Evolutionary conservation across 164 flowering plant species (phyloP).

Genomic region (Aristolochia contorta): DNA sequence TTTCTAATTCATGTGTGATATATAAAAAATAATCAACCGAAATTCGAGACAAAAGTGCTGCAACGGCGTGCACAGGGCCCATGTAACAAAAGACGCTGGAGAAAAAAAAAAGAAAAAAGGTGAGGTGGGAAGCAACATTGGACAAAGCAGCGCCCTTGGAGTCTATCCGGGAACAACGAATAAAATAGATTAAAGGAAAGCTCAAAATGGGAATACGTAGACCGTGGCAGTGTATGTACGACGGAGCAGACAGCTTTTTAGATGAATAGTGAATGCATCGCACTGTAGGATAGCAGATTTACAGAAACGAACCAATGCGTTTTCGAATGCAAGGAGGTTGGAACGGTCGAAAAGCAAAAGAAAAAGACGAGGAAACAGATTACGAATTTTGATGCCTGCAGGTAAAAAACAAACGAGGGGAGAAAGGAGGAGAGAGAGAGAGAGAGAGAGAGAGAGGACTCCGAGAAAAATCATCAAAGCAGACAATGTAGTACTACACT

Average conservation of each 20-base stretch:
- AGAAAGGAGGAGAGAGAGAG: background rate
- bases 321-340: background rate
- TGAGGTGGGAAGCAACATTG: too few species aligned
- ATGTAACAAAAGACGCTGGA: too few species aligned
- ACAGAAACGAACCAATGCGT: background rate
- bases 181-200: background rate
- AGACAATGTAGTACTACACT: background rate
- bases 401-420: background rate
- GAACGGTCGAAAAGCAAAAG: conserved; percentile 5
- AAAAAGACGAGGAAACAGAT: background rate
- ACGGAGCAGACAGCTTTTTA: too few species aligned
- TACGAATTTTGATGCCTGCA: background rate
- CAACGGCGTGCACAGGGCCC: too few species aligned
- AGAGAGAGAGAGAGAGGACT: background rate
- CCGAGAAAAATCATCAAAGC: background rate
- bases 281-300: background rate
- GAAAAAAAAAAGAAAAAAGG: too few species aligned
- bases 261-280: too few species aligned
- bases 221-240: background rate
- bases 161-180: background rate
- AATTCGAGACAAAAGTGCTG: too few species aligned
- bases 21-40: too few species aligned
- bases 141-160: background rate
- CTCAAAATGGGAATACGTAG: background rate
- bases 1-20: too few species aligned